Conservation (phyloP, 495 filamentous ascomycete species). For the Hypomontagnella monticulosa region DNA sequence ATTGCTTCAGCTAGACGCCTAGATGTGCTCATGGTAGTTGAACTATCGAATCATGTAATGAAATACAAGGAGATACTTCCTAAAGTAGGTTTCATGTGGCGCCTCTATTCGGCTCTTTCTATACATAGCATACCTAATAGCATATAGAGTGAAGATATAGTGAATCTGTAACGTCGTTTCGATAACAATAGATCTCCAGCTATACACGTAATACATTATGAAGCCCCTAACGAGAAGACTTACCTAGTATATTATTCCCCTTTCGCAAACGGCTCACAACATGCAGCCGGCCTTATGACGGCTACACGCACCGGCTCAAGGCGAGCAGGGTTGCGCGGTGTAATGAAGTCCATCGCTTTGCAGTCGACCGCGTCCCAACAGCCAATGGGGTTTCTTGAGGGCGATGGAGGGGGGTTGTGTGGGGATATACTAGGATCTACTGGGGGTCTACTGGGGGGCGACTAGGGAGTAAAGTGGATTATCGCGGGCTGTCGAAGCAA, state of each 20-base stretch:
- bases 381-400: slow-evolving; percentile 26
- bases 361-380: slow-evolving; percentile 18
- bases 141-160: no score
- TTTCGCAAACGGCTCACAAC: slow-evolving; percentile 17
- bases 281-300: slow-evolving; percentile 5
- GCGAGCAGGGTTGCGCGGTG: slow-evolving; percentile 24
- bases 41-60: slow-evolving; percentile 24
- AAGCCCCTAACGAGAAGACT: no score
- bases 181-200: no score
- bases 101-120: background rate
- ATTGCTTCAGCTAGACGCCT: slow-evolving; percentile 24
- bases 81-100: slow-evolving; percentile 15
- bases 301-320: slow-evolving; percentile 28
- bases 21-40: slow-evolving; percentile 1
- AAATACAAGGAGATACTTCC: slow-evolving; percentile 23
- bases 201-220: no score
- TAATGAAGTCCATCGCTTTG: slow-evolving; percentile 19
- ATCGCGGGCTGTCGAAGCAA: slow-evolving; percentile 15
- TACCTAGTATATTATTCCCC: no score
- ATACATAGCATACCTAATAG: no score
- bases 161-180: no score
- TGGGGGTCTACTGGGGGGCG: background rate
- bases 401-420: slow-evolving; percentile 15
- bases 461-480: slow-evolving; percentile 25
- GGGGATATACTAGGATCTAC: slow-evolving; percentile 5